Evolutionary conservation across 176 grass and related monocot genomes (phyloP).

Genomic region (Aegilops sharonensis): DNA sequence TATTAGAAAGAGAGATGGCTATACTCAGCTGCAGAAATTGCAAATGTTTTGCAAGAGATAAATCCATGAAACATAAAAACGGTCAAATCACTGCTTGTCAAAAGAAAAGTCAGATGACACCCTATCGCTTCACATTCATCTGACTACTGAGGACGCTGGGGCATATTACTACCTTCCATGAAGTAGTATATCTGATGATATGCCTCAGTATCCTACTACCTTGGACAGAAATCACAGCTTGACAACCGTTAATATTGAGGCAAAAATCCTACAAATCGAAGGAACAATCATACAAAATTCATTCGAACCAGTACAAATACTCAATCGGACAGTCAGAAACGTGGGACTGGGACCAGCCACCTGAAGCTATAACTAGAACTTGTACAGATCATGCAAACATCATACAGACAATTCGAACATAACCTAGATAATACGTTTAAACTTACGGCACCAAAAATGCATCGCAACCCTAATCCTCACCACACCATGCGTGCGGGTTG

Average conservation of each 20-base stretch:
- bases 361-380: background rate
- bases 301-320: background rate
- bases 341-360: background rate
- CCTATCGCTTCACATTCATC: background rate
- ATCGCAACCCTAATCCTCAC: background rate
- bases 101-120: background rate
- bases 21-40: conserved; percentile 7
- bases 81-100: too few relatives aligned
- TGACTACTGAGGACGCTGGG: background rate
- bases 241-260: background rate
- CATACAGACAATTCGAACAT: background rate
- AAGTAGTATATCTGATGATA: background rate
- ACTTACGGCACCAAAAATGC: background rate
- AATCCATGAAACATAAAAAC: background rate
- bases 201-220: background rate
- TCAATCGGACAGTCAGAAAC: background rate
- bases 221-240: background rate
- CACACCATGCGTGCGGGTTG: background rate
- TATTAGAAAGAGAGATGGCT: background rate
- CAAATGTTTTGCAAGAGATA: background rate
- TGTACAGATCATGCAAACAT: background rate
- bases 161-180: too few relatives aligned
- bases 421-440: background rate
- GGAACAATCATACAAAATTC: background rate
- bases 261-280: conserved; percentile 10